Evolutionary conservation across 352 stramenopile species (phyloP).

Genomic region (Pythium vanterpoolii): DNA sequence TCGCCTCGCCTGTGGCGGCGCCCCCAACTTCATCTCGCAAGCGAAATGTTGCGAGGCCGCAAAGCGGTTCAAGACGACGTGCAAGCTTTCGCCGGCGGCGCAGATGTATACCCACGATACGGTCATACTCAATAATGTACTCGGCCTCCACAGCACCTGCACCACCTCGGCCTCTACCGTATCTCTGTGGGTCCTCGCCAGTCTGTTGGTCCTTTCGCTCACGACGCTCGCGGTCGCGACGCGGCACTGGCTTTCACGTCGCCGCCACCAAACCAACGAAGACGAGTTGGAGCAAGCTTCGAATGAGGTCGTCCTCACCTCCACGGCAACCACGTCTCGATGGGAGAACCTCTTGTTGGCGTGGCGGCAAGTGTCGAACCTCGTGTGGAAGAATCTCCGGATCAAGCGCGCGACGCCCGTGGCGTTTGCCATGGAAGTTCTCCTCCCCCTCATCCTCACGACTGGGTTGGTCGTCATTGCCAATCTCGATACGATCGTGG

Average conservation of each 20-base stretch:
- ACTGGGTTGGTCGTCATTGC: conserved; percentile 54
- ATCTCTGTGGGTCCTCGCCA: conserved; percentile 25
- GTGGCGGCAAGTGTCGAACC: conserved; percentile 54
- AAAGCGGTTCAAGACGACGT: conserved; percentile 18
- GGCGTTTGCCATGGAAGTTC: conserved; percentile 53
- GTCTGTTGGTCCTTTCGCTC: conserved; percentile 23
- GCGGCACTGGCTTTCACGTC: conserved; percentile 10
- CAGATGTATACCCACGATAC: conserved; percentile 34
- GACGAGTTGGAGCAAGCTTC: neutral
- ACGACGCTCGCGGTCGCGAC: conserved; percentile 22
- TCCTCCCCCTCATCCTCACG: conserved; percentile 50
- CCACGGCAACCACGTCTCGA: conserved; percentile 21
- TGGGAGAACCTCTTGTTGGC: conserved; percentile 24
- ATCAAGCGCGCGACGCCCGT: conserved; percentile 45
- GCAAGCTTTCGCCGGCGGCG: conserved; percentile 24
- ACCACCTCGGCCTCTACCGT: conserved; percentile 28
- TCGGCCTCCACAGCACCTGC: conserved; percentile 39
- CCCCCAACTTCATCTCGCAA: neutral
- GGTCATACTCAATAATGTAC: conserved; percentile 32
- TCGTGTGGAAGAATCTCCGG: conserved; percentile 73
- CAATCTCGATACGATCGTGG: conserved; percentile 51
- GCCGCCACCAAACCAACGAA: neutral
- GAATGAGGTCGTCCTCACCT: neutral
- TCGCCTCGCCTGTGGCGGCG: neutral
- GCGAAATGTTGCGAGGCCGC: neutral